Percentiles rank a stretch among this genome's conserved stretches.
phyloP scores from a whole-genome alignment of 495 filamentous ascomycete species.

The Physcia stellaris region DNA sequence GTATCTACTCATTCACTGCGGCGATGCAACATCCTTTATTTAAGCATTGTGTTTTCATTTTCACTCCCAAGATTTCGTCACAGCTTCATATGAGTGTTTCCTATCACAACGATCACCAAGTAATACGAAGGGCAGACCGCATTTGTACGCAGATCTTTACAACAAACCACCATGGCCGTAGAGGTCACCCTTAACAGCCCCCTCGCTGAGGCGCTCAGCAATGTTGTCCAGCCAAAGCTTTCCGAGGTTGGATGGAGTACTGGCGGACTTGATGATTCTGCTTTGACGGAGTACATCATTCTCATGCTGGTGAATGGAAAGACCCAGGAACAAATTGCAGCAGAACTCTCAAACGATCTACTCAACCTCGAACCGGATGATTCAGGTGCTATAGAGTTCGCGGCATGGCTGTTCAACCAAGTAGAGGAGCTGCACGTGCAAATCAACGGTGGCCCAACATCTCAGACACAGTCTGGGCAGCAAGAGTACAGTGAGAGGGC shows the following conservation, averaged over 20 bases:
- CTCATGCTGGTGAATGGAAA: constrained; percentile 94
- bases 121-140: too few relatives aligned
- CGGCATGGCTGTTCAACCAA: constrained; percentile 83
- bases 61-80: too few relatives aligned
- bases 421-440: constrained; percentile 53
- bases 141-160: not conserved
- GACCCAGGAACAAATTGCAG: constrained; percentile 74
- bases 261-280: constrained; percentile 64
- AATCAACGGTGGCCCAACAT: constrained; percentile 32
- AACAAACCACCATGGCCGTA: constrained; percentile 45
- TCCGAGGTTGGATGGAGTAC: constrained; percentile 89
- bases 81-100: too few relatives aligned
- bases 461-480: constrained; percentile 15
- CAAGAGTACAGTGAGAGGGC: too few relatives aligned
- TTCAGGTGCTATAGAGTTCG: constrained; percentile 67
- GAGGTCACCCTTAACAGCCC: constrained; percentile 61
- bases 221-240: constrained; percentile 77
- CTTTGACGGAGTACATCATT: constrained; percentile 88
- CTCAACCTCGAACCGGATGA: constrained; percentile 74
- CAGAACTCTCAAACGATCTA: constrained; percentile 79
- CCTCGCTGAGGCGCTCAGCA: constrained; percentile 66
- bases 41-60: too few relatives aligned
- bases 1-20: too few relatives aligned
- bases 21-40: too few relatives aligned
- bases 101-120: too few relatives aligned